Base-by-base conservation (phyloP, 768 basidiomycete genomes). In the Daedaleopsis nitida region DNA sequence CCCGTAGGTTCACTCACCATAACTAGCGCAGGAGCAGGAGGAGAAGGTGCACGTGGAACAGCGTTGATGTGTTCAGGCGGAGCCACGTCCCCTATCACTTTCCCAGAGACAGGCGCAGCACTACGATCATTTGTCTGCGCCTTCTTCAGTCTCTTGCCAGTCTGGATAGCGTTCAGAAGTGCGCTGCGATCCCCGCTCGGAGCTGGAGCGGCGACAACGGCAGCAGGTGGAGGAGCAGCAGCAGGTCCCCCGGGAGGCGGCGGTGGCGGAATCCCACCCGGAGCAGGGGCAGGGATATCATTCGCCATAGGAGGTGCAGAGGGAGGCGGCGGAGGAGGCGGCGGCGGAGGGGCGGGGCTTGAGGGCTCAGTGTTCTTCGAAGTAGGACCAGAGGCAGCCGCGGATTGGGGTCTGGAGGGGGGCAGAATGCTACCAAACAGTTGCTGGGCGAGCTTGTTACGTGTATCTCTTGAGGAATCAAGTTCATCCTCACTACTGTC, bases 81-180 rank as follows among this genome's bases (percentile, higher is more conserved):
- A 13, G 81, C 83, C 51, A 72, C 74, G 64, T 92, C 91, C 13
- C 91, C 94, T 19, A 98, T 61, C 7, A 99, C 92, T 57, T 75
- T 84, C 7, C 96, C 96, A 27, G 89, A 82, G 16, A 88, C 77
- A 0, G 81, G 73, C 5, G 89, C 84, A 0, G 71, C 86, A 65
- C 91, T 93, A 68, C 90, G 88, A 72, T 98, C 96, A 53, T 89
- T 84, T 0, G 96, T 98, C 62, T 85, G 82, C 0, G 92, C 76
- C 70, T 91, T 92, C 55, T 81, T 81, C 64, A 99, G 76, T 61
- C 80, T 83, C 51, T 83, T 74, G 2, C 94, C 94, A 13, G 82
- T 78, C 70, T 94, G 88, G 63, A 99, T 98, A 9, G 92, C 86
- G 19, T 76, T 74, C 68, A 99, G 74, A 16, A 99, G 76, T 0